Base-by-base conservation (phyloP, 495 filamentous ascomycete species). In the Aspergillus nidulans region DNA sequence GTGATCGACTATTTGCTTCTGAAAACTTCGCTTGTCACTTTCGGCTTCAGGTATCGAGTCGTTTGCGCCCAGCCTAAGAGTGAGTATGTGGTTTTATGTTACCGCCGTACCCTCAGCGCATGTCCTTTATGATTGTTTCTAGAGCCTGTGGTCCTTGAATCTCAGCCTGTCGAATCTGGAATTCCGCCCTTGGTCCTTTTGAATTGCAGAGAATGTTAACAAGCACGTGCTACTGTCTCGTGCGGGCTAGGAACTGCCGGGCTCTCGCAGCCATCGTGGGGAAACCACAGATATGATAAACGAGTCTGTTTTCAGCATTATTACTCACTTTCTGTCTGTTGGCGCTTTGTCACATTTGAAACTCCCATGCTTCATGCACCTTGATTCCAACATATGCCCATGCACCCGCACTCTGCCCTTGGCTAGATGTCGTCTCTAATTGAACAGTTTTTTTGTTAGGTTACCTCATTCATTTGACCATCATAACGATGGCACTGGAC, bases 401-500 rank as follows among this genome's bases (percentile, higher is more conserved):
- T 39, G 8, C n/a, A 39, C 4, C n/a, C 3, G 4, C 23, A 15
- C 15, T 36, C 26, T 15, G 30, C 38, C 15, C 34, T 30, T 9
- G 24, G n/a, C 20, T 9, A 18, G 26, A 32, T 20, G 20, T 40
- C 19, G 2, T 26, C 2, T 30, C 19, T 46, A 30, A 28, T n/a
- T 18, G 7, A 18, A n/a, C n/a, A n/a, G n/a, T n/a, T n/a, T n/a
- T n/a, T n/a, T n/a, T n/a, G n/a, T n/a, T n/a, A n/a, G n/a, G n/a
- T n/a, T n/a, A n/a, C n/a, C n/a, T n/a, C n/a, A n/a, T n/a, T n/a
- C n/a, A n/a, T n/a, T n/a, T n/a, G n/a, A n/a, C n/a, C n/a, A n/a
- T n/a, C n/a, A 40, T 49, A 61, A n/a, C 52, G 25, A 60, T 63
- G 63, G 63, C 55, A 41, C 92, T 96, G 90, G 89, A 96, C 61